Evolutionary conservation across 352 stramenopile species (phyloP).

Genomic region (Saprolegnia diclina): DNA sequence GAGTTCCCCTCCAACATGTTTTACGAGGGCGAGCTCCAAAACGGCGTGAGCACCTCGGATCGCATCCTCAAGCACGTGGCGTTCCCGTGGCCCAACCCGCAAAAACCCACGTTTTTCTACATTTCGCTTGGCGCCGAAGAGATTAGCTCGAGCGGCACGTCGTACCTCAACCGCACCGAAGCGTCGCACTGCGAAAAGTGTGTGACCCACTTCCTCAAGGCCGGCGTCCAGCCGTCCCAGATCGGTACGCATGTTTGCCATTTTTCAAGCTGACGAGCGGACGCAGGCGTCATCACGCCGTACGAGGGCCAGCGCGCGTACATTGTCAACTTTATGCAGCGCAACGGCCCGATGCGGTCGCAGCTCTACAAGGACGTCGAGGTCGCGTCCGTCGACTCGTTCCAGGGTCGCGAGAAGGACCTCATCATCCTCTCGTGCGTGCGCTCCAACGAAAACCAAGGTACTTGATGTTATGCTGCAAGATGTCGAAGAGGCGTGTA

Average conservation of each 20-base stretch:
- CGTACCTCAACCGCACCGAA: constrained; percentile 98
- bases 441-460: constrained; percentile 97
- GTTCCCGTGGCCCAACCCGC: constrained; percentile 96
- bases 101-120: constrained; percentile 98
- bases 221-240: constrained; percentile 84
- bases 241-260: constrained; percentile 57
- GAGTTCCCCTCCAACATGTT: constrained; percentile 99
- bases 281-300: constrained; percentile 89
- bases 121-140: constrained; percentile 95
- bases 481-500: too few species aligned
- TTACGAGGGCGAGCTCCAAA: constrained; percentile 98
- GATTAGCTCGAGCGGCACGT: constrained; percentile 96
- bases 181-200: constrained; percentile 98
- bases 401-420: constrained; percentile 99
- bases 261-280: not conserved
- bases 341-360: constrained; percentile 89
- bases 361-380: constrained; percentile 98
- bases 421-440: constrained; percentile 98
- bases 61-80: constrained; percentile 82
- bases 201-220: constrained; percentile 95
- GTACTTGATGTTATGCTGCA: too few species aligned
- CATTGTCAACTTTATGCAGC: constrained; percentile 97
- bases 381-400: constrained; percentile 98
- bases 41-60: constrained; percentile 95
- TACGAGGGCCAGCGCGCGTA: constrained; percentile 98